Evolutionary conservation across 208 protist genomes (phyloP), one percentile per base, ranked within the genome.

Genomic region (Leishmania martiniquensis): DNA sequence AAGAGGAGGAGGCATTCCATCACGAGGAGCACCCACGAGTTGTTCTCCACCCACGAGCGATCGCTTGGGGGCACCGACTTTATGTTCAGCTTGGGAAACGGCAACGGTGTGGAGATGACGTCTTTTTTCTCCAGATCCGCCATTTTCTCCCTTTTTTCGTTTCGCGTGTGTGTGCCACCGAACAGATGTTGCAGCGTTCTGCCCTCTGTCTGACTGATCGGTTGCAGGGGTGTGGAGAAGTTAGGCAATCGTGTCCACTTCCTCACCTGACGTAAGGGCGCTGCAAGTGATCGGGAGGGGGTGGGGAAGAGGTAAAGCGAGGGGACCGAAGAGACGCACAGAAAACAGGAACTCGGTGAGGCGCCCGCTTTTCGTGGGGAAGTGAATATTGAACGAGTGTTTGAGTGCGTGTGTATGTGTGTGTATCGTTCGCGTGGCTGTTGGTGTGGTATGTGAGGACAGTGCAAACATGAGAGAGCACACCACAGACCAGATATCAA

Each of bases 51-150:
- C 51, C 80, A 80, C 13, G 62, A 59, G 5, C 72, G 76, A 17
- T 85, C 20, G 1, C 68, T 65, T 25, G 66, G 47, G 39, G 87
- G 79, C 15, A 71, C 47, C 4, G 25, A 69, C 10, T 20, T 29
- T 6, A 84, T 78, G 45, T 82, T 82, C 44, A 89, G 42, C 12
- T 68, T 86, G 32, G 85, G 79, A 57, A 91, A 91, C n/a, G 87
- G 87, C 49, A 91, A 39, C 42, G 87, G 87, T 17, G 84, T 91
- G 34, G 65, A 78, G 29, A 91, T 62, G 10, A 87, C 63, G n/a
- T 83, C 74, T 9, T 81, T 78, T 29, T 57, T 59, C 51, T 65
- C 44, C 20, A 67, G 52, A 17, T 6, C 25, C 12, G 55, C 25
- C 65, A 80, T 80, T 25, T 25, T 49, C 34, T 17, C 63, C 17